phyloP scores from a whole-genome alignment of 1,139 yeast species.

The Saccharomyces hybrid region DNA sequence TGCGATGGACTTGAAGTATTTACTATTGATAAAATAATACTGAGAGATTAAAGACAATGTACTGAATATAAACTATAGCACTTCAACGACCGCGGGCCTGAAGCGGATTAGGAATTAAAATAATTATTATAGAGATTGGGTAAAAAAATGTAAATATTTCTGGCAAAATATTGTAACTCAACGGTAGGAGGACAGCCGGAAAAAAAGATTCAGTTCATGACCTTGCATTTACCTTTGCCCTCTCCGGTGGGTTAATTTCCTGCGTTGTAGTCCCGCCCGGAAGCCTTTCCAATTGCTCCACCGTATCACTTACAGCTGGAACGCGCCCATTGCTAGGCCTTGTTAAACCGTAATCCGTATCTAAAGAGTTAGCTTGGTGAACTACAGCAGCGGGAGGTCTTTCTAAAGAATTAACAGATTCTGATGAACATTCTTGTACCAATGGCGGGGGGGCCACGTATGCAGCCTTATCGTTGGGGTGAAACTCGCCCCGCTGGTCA shows the following conservation, averaged over 20 bases:
- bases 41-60: neutral
- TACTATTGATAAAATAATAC: neutral
- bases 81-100: neutral
- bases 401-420: neutral
- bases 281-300: neutral
- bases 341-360: neutral
- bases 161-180: neutral
- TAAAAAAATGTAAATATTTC: neutral
- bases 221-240: neutral
- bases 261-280: neutral
- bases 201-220: neutral
- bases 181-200: neutral
- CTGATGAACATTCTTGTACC: neutral
- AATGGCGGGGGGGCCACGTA: constrained; percentile 8
- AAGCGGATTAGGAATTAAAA: neutral
- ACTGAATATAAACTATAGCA: neutral
- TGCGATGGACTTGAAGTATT: neutral
- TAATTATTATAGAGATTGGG: neutral
- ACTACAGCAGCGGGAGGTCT: neutral
- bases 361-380: neutral
- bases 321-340: neutral
- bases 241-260: neutral
- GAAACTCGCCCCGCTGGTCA: constrained; percentile 57
- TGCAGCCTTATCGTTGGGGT: constrained; percentile 17
- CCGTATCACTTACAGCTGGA: neutral